Conservation (phyloP, 257 asterid species). For the Cynanchum wilfordii region DNA sequence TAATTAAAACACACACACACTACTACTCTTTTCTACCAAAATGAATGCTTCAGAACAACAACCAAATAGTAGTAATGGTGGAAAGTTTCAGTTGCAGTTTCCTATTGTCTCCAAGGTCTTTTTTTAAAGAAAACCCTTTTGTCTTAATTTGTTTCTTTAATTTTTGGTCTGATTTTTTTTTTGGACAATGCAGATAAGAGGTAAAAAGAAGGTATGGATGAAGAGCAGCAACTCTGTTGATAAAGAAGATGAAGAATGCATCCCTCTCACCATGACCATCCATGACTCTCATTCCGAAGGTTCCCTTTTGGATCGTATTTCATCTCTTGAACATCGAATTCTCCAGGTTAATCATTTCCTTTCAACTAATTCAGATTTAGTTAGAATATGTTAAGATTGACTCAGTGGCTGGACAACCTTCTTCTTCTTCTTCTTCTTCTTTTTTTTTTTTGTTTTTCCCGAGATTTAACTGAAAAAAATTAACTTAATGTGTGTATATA, state of each 20-base stretch:
- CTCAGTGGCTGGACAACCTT: too few species aligned
- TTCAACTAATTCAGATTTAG: too few species aligned
- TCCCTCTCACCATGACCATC: slow-evolving; percentile 1
- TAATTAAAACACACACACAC: background rate
- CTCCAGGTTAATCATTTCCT: slow-evolving; percentile 3
- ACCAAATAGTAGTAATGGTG: background rate
- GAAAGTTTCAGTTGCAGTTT: background rate
- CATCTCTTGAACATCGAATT: slow-evolving; percentile 19
- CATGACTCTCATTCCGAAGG: slow-evolving; percentile 8
- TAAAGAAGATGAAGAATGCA: slow-evolving; percentile 1
- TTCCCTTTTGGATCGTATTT: slow-evolving; percentile 21
- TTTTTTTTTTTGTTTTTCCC: too few species aligned
- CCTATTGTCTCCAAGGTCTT: background rate
- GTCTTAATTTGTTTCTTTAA: background rate
- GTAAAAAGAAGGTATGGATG: slow-evolving; percentile 11
- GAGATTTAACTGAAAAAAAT: too few species aligned
- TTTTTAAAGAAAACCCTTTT: too few species aligned
- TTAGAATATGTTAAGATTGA: too few species aligned
- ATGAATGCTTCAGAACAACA: slow-evolving; percentile 11
- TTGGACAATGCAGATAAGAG: slow-evolving; percentile 16
- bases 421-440: too few species aligned
- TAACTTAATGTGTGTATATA: too few species aligned
- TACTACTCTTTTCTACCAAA: background rate
- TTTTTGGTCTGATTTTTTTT: background rate
- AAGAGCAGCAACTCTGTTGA: background rate